Percentiles rank a stretch among this genome's conserved stretches.
These are phyloP conservation scores for Aquilaria agallochum DNA, from an alignment of 441 rosid genomes.

Conservation along the genomic window DNA sequence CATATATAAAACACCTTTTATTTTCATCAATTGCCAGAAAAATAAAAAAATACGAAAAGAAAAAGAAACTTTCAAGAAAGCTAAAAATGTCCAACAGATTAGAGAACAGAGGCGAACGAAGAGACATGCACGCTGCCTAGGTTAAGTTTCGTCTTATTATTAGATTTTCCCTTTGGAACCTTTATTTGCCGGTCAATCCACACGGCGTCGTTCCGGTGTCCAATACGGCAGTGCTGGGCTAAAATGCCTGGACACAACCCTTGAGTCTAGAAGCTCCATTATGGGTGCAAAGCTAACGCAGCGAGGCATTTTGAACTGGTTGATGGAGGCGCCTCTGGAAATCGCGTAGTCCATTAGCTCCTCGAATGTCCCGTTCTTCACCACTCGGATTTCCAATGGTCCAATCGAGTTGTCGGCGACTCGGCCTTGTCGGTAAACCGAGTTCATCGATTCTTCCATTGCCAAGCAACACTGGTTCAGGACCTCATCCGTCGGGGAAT, in stretches of 20 bases:
- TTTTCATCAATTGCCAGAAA: too few relatives aligned
- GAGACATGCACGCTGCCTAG: background rate
- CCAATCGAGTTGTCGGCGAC: conserved; percentile 68
- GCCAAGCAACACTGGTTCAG: conserved; percentile 44
- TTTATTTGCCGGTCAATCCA: conserved; percentile 8
- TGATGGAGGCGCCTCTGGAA: conserved; percentile 67
- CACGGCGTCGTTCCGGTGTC: conserved; percentile 64
- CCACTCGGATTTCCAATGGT: conserved; percentile 71
- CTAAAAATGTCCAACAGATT: conserved; percentile 3
- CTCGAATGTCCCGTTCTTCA: conserved; percentile 58
- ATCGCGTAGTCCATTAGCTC: conserved; percentile 76
- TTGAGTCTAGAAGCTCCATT: conserved; percentile 51
- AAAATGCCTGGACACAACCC: conserved; percentile 54
- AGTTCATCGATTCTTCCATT: conserved; percentile 59
- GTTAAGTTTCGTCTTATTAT: too few relatives aligned
- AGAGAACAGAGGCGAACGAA: conserved; percentile 14
- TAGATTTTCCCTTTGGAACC: background rate
- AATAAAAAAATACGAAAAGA: background rate
- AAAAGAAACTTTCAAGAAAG: conserved; percentile 12
- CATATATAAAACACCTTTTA: background rate
- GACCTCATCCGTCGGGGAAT: conserved; percentile 32
- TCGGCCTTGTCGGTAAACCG: conserved; percentile 63
- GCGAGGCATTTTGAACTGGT: conserved; percentile 62
- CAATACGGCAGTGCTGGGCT: conserved; percentile 54
- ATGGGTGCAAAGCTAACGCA: conserved; percentile 60